These are phyloP conservation scores for Striga asiatica DNA, from an alignment of 257 asterid species.

Conservation along the genomic window DNA sequence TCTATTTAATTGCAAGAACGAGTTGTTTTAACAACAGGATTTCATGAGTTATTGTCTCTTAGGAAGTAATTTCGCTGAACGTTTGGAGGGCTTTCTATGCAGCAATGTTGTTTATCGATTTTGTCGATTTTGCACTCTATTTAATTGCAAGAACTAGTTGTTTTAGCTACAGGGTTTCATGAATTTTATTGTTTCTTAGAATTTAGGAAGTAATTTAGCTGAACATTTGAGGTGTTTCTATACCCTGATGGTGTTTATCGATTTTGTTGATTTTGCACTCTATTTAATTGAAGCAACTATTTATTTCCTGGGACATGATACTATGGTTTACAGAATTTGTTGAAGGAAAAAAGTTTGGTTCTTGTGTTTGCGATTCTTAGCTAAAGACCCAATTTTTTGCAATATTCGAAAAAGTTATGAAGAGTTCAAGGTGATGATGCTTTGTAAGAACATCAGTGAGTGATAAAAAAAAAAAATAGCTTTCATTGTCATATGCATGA, in stretches of 20 bases:
- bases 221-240: not conserved
- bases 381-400: no score
- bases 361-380: no score
- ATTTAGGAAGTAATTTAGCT: not conserved
- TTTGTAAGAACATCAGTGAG: no score
- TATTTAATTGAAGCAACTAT: not conserved
- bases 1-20: conserved; percentile 2
- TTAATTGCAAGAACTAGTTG: not conserved
- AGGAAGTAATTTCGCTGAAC: no score
- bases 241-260: not conserved
- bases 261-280: not conserved
- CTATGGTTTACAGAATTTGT: not conserved
- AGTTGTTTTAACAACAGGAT: not conserved
- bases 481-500: no score
- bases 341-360: not conserved
- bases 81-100: not conserved
- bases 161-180: not conserved
- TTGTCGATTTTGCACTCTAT: not conserved
- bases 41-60: not conserved
- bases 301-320: not conserved
- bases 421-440: no score
- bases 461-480: no score
- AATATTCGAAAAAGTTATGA: no score
- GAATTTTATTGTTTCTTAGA: conserved; percentile 2
- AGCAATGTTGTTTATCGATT: not conserved